A percentile compares a stretch with the other conserved stretches of the same genome.
Evolutionary conservation across 805 yeast genomes (phyloP).

Genomic region (Myxozyma udenii): DNA sequence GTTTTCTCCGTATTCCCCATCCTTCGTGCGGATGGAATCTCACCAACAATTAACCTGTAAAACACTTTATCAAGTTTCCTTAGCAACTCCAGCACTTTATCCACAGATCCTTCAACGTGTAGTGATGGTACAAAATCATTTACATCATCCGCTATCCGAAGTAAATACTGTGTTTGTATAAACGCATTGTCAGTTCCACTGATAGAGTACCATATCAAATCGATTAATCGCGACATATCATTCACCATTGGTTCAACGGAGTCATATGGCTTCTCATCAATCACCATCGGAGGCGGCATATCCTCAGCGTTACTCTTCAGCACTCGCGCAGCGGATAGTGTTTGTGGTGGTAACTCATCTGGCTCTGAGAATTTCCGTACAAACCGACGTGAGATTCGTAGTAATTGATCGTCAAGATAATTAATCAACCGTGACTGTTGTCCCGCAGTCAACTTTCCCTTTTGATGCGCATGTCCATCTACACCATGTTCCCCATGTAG

Average conservation of each 20-base stretch:
- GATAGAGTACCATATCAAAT: conserved; percentile 63
- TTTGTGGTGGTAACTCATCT: neutral
- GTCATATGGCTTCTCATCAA: conserved; percentile 21
- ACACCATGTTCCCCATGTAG: too few species aligned
- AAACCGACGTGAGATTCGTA: conserved; percentile 55
- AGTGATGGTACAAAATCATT: conserved; percentile 49
- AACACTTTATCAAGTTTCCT: conserved; percentile 46
- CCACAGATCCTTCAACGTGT: conserved; percentile 15
- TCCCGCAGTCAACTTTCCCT: conserved; percentile 3
- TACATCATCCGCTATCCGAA: conserved; percentile 63
- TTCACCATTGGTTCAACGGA: conserved; percentile 40
- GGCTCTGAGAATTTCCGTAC: conserved; percentile 39
- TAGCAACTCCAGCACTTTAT: conserved; percentile 42
- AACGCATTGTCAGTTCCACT: conserved; percentile 36
- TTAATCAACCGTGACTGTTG: conserved; percentile 58
- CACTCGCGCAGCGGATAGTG: conserved; percentile 1
- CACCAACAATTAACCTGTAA: conserved; percentile 40
- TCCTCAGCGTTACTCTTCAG: too few species aligned
- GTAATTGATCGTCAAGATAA: conserved; percentile 54
- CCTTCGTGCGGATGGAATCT: conserved; percentile 37
- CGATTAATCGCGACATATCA: conserved; percentile 51
- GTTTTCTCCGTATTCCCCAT: conserved; percentile 52
- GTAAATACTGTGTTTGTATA: conserved; percentile 62
- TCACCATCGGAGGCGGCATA: conserved; percentile 5
- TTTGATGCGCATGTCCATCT: neutral